A percentile compares a stretch with the other conserved stretches of the same genome.
phyloP scores from a whole-genome alignment of 306 rosid genomes.

The Rosa chinensis region DNA sequence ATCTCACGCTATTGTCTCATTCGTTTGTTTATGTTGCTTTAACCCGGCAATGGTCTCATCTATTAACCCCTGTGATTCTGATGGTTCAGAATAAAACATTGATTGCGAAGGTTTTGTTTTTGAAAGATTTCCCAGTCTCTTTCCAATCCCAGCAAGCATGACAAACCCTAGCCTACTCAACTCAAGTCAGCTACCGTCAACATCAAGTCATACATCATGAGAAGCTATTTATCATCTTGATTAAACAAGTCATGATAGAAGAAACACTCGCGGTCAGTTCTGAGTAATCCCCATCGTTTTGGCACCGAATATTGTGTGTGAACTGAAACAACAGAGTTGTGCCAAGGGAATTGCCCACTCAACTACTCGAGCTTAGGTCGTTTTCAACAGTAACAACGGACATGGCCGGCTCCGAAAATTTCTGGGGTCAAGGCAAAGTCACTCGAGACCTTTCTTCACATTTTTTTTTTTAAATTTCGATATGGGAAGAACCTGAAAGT shows the following conservation, averaged over 20 bases:
- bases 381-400: neutral
- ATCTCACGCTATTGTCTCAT: neutral
- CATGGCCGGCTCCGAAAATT: neutral
- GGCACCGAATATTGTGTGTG: neutral
- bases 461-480: too few species aligned
- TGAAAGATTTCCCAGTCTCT: neutral
- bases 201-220: constrained; percentile 6
- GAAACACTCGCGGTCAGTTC: neutral
- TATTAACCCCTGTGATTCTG: neutral
- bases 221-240: neutral
- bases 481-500: too few species aligned
- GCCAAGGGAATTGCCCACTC: neutral
- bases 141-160: neutral
- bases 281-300: neutral
- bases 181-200: constrained; percentile 22
- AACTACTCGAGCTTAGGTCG: neutral
- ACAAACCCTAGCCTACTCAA: neutral
- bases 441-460: neutral
- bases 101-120: neutral
- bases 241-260: constrained; percentile 6
- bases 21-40: constrained; percentile 5
- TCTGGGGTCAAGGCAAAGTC: neutral
- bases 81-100: neutral
- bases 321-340: neutral
- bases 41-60: neutral